phyloP scores from a whole-genome alignment of 2,329 filamentous ascomycete genomes.

The Apiospora aurea region DNA sequence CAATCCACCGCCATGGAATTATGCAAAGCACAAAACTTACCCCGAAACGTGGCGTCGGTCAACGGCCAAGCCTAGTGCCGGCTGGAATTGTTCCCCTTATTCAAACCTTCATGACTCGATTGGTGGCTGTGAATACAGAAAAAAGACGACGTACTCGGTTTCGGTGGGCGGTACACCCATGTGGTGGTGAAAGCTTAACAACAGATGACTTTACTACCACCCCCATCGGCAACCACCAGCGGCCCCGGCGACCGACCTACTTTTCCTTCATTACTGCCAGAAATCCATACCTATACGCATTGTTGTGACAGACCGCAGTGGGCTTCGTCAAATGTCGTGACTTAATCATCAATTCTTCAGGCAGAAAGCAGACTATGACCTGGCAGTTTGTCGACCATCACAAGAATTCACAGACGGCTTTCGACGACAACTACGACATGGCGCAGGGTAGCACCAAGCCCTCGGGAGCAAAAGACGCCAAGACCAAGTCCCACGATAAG shows the following conservation, averaged over 20 bases:
- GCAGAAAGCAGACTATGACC: background rate
- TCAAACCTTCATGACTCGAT: background rate
- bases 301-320: background rate
- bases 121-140: background rate
- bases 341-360: too few relatives aligned
- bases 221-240: background rate
- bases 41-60: background rate
- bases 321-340: rapidly evolving
- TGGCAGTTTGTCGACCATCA: background rate
- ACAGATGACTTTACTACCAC: background rate
- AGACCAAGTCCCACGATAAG: background rate
- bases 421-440: background rate
- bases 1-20: background rate
- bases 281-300: background rate
- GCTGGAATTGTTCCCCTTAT: background rate
- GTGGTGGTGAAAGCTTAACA: background rate
- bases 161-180: background rate
- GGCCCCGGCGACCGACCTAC: background rate
- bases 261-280: background rate
- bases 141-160: conserved; percentile 5
- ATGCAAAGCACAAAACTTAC: background rate
- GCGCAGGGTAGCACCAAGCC: background rate
- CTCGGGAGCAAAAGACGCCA: background rate
- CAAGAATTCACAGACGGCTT: background rate
- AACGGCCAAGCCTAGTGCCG: background rate